These are phyloP conservation scores for Pichia insulana DNA, from an alignment of 805 yeast species.

Conservation along the genomic window DNA sequence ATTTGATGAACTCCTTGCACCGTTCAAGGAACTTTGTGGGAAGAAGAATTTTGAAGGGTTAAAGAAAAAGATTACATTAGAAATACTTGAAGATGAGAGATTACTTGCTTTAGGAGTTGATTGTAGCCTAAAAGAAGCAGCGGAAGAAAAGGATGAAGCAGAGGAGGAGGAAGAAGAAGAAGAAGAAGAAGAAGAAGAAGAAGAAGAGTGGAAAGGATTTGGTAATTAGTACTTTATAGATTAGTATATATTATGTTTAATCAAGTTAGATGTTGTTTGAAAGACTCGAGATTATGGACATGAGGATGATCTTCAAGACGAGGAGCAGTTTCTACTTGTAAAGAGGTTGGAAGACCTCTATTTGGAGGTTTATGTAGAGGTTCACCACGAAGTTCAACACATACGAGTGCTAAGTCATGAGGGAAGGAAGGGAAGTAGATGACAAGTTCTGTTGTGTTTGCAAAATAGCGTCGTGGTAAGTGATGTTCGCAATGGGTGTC, in stretches of 20 bases:
- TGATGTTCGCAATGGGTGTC: background rate
- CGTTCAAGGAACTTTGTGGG: constrained; percentile 46
- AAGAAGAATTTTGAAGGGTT: constrained; percentile 52
- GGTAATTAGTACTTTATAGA: constrained; percentile 4
- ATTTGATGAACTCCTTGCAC: constrained; percentile 43
- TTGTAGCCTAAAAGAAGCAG: constrained; percentile 19
- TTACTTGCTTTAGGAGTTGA: constrained; percentile 55
- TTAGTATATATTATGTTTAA: background rate
- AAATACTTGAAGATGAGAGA: constrained; percentile 57
- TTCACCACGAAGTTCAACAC: background rate
- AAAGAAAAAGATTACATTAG: constrained; percentile 55
- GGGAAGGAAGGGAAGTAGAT: background rate
- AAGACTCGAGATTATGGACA: background rate
- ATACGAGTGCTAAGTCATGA: background rate
- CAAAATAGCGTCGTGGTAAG: background rate
- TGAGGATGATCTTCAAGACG: background rate
- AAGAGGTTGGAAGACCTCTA: background rate
- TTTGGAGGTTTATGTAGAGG: background rate
- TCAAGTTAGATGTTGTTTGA: background rate
- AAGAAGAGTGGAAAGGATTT: constrained; percentile 17
- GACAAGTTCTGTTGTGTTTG: background rate
- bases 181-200: constrained; percentile 14
- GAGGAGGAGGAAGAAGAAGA: constrained; percentile 27
- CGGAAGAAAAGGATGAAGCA: constrained; percentile 18
- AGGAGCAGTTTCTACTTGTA: background rate